Percentiles rank a stretch among this genome's conserved stretches.
These are phyloP conservation scores for Penicillium pulvis DNA, from an alignment of 495 filamentous ascomycete species.

Conservation along the genomic window DNA sequence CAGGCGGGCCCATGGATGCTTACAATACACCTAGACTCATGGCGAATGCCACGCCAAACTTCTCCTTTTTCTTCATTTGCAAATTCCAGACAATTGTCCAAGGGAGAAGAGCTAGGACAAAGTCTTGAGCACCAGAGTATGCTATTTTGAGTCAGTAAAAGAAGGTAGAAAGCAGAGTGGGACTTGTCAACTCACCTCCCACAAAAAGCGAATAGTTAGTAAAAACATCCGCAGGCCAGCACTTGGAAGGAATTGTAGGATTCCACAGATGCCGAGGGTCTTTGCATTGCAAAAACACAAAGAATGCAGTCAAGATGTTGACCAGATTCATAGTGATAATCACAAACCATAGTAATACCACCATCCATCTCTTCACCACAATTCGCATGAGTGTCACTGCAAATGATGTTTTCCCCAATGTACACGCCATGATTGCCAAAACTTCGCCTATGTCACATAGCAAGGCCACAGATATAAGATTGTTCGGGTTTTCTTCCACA, in stretches of 20 bases:
- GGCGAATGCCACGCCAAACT: slow-evolving; percentile 22
- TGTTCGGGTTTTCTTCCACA: slow-evolving; percentile 19
- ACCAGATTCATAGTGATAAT: slow-evolving; percentile 27
- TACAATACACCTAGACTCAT: slow-evolving; percentile 29
- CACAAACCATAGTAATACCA: slow-evolving; percentile 21
- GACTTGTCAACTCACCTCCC: slow-evolving; percentile 12
- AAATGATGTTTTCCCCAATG: slow-evolving; percentile 25
- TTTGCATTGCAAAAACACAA: slow-evolving; percentile 23
- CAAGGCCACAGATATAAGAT: slow-evolving; percentile 23
- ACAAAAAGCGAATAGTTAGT: slow-evolving; percentile 26
- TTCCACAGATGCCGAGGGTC: slow-evolving; percentile 26
- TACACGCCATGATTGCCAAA: slow-evolving; percentile 28
- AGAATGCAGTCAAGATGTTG: slow-evolving; percentile 22
- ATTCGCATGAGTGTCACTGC: slow-evolving; percentile 24
- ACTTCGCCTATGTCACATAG: slow-evolving; percentile 25
- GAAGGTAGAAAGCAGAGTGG: background rate
- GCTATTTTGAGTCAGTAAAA: slow-evolving; percentile 13
- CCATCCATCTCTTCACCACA: slow-evolving; percentile 25
- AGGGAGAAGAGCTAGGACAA: slow-evolving; percentile 21
- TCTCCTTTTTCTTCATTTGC: slow-evolving; percentile 28
- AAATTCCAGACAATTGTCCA: slow-evolving; percentile 28
- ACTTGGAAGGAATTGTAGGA: slow-evolving; percentile 22
- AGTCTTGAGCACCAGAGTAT: slow-evolving; percentile 27
- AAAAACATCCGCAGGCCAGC: slow-evolving; percentile 23
- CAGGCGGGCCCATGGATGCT: background rate